Base-by-base conservation (phyloP, 2,329 filamentous ascomycete genomes). In the Clarireedia paspali region DNA sequence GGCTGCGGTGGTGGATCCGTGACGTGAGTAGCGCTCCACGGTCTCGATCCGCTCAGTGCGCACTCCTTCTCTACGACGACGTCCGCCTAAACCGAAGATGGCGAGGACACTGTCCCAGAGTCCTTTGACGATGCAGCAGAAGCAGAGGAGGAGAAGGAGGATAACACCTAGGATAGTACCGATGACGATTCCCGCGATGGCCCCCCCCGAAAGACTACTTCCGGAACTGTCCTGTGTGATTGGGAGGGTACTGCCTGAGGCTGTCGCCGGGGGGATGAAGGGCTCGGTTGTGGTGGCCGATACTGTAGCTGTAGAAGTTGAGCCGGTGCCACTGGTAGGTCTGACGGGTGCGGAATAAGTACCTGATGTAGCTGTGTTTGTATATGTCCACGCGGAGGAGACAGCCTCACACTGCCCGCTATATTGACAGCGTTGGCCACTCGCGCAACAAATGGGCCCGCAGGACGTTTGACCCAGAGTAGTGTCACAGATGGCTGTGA, bases 141-240 rank as follows among this genome's bases (percentile, higher is more conserved):
- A 84, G 75, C 86, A 90, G 66, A 91, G 72, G 6, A 88, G 77
- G 4, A 85, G 73, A 23, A 91, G 79, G 2, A 91, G 74, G 42
- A 78, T 71, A 38, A 90, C 75, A 59, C 85, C 88, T 14, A 79
- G 78, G 49, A 91, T 76, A 10, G 82, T 80, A 60, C 88, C 88
- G 55, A 91, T 84, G 62, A 91, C 88, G 65, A 91, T 91, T 58
- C 88, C 88, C 15, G 88, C 88, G 64, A 91, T 91, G 58, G 86
- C 88, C 52, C 87, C 88, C 45, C 77, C 80, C 64, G 84, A 88
- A 53, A 91, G 77, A 17, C 68, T 72, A 45, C 72, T 48, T 20
- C 48, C 55, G 17, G 42, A 40, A 30, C 57, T 26, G 9, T 38
- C 12, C 6, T 48, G 47, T 5, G 56, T 48, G 10, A 66, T 59